Conservation (phyloP, 2,329 filamentous ascomycete species). For the Claviceps sp. region DNA sequence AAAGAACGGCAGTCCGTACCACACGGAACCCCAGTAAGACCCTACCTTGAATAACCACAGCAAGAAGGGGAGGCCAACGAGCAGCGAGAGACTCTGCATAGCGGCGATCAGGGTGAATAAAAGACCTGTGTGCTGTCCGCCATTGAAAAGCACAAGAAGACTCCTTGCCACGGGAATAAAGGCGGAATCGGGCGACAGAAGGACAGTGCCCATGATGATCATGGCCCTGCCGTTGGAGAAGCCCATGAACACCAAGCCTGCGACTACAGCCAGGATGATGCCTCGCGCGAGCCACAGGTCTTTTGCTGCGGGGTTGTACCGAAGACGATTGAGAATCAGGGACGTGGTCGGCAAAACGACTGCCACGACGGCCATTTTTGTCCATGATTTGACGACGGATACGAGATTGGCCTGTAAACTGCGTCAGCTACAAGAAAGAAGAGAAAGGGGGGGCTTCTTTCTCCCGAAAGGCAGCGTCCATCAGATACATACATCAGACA, state of each 20-base stretch:
- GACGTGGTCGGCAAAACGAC: neutral
- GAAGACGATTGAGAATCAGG: neutral
- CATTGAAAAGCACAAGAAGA: constrained; percentile 1
- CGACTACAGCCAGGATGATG: neutral
- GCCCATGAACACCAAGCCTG: constrained; percentile 1
- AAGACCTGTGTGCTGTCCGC: neutral
- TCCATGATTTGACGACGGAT: neutral
- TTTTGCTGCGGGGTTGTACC: neutral
- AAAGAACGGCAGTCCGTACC: constrained; percentile 1
- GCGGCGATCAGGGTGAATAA: neutral
- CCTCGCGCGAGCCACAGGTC: constrained; percentile 4
- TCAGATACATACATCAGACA: neutral
- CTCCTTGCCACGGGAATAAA: constrained; percentile 1
- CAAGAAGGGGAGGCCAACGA: neutral
- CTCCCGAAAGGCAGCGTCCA: neutral
- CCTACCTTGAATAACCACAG: constrained; percentile 1
- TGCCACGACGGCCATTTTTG: neutral
- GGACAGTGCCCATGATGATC: constrained; percentile 1
- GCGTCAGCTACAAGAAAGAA: neutral
- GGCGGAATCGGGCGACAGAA: neutral
- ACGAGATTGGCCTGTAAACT: neutral
- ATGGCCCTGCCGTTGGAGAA: constrained; percentile 1
- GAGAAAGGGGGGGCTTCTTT: neutral
- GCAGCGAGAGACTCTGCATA: neutral
- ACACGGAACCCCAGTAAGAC: neutral